A percentile compares a stretch with the other conserved stretches of the same genome.
These are phyloP conservation scores for Aspergillus haitiensis DNA, from an alignment of 495 filamentous ascomycete species.

Conservation along the genomic window DNA sequence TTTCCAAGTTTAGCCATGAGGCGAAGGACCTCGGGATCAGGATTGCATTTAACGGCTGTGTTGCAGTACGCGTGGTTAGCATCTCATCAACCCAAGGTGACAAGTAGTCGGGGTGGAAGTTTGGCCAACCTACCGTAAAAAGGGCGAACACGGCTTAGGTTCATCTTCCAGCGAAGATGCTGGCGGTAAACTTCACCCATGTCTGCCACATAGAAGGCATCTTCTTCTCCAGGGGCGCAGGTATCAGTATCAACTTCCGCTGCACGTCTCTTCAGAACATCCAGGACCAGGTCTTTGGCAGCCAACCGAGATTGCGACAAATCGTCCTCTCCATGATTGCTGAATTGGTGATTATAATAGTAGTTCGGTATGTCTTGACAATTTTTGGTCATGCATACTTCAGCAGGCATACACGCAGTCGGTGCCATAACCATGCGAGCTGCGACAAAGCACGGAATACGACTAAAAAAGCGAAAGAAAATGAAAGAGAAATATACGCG, in stretches of 20 bases:
- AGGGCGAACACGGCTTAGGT: constrained; percentile 87
- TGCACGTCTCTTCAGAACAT: constrained; percentile 79
- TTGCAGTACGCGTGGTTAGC: background rate
- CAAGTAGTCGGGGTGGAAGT: background rate
- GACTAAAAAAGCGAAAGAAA: constrained; percentile 22
- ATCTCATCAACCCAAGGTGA: background rate
- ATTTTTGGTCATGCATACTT: constrained; percentile 46
- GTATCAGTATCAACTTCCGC: constrained; percentile 76
- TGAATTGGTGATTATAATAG: constrained; percentile 31
- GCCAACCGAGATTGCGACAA: constrained; percentile 49
- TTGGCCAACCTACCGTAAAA: constrained; percentile 75
- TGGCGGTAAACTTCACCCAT: constrained; percentile 98
- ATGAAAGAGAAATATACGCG: constrained; percentile 29
- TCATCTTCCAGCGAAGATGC: constrained; percentile 96
- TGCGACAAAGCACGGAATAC: constrained; percentile 36
- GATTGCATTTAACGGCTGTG: constrained; percentile 96
- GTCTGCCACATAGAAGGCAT: constrained; percentile 97
- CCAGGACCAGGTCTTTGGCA: constrained; percentile 64
- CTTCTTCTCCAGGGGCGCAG: constrained; percentile 88
- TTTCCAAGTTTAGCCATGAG: constrained; percentile 85
- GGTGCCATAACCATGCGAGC: constrained; percentile 67
- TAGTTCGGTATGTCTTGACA: constrained; percentile 34
- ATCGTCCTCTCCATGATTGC: constrained; percentile 44
- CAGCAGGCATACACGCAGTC: constrained; percentile 60
- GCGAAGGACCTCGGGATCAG: constrained; percentile 82